Base-by-base conservation (phyloP, 176 grass and related monocot genomes). In the Urochloa ruziziensis region DNA sequence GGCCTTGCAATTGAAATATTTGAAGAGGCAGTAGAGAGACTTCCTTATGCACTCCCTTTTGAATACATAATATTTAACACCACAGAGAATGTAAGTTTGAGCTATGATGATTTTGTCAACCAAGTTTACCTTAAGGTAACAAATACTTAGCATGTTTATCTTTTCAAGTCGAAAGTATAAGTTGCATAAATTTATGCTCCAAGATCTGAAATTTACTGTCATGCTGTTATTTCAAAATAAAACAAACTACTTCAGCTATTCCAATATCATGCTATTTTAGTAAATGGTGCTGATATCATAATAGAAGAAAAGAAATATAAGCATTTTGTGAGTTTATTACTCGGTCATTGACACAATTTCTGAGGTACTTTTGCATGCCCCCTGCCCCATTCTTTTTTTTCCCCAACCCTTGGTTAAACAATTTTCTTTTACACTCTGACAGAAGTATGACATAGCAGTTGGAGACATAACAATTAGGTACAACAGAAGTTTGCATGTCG, bases 391-490 rank as follows among this genome's bases (percentile, higher is more conserved):
- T 40, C 24, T 21, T 68, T 42, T 40, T 4, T 1, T n/a, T 56
- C 53, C 21, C 21, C 18, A 1, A 40, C 11, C 40, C 12, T 76
- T 58, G 53, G 14, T 77, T 42, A 77, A 42, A 42, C 18, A 32
- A 60, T 71, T 32, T 77, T 19, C 9, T 8, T 62, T 83, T 35
- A 6, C 8, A 14, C 2, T 9, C 17, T 75, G 18, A 17, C 83
- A 92, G 90, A 64, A 43, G 3, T 92, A 74, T 15, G 86, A 92
- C 36, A 36, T 73, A 2, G 78, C 71, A 17, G 66, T 95, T 19
- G 90, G 86, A 23, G 93, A 95, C 16, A 79, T 90, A 42, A 84
- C 90, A 37, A 88, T 95, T 29, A 87, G 79, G 18, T 88, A 80
- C 27, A 83, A 84, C 46, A 82, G 90, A 76, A 80, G 62, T 21